A percentile compares a stretch with the other conserved stretches of the same genome.
phyloP scores from a whole-genome alignment of 257 asterid genomes.

The Voacanga thouarsii region DNA sequence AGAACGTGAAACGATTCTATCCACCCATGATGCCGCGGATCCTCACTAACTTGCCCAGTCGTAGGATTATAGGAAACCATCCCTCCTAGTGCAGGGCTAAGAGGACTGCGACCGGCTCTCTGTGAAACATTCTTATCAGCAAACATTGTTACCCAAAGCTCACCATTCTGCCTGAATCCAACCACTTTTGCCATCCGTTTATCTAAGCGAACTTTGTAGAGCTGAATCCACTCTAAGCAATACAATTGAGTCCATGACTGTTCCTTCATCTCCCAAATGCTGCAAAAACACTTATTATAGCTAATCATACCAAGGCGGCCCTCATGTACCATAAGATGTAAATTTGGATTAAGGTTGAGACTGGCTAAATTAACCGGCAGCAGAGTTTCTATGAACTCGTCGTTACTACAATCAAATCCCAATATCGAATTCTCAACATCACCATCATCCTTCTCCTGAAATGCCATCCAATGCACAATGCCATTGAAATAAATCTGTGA shows the following conservation, averaged over 20 bases:
- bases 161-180: slow-evolving; percentile 8
- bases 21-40: too few relatives aligned
- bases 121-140: too few relatives aligned
- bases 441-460: background rate
- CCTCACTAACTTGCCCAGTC: too few relatives aligned
- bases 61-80: too few relatives aligned
- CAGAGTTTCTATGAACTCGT: slow-evolving; percentile 8
- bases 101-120: too few relatives aligned
- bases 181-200: background rate
- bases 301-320: background rate
- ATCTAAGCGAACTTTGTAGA: background rate
- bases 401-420: slow-evolving; percentile 15
- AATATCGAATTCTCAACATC: background rate
- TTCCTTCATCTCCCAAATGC: slow-evolving; percentile 20
- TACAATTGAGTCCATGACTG: slow-evolving; percentile 10
- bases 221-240: too few relatives aligned
- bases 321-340: background rate
- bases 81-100: too few relatives aligned
- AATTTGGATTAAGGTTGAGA: background rate
- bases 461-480: slow-evolving; percentile 14
- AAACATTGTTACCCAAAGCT: background rate
- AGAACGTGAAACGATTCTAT: too few relatives aligned
- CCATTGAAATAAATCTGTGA: slow-evolving; percentile 1
- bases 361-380: slow-evolving; percentile 10
- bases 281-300: background rate